Evolutionary conservation across 2,329 filamentous ascomycete genomes (phyloP).

Genomic region (Colletotrichum musae): DNA sequence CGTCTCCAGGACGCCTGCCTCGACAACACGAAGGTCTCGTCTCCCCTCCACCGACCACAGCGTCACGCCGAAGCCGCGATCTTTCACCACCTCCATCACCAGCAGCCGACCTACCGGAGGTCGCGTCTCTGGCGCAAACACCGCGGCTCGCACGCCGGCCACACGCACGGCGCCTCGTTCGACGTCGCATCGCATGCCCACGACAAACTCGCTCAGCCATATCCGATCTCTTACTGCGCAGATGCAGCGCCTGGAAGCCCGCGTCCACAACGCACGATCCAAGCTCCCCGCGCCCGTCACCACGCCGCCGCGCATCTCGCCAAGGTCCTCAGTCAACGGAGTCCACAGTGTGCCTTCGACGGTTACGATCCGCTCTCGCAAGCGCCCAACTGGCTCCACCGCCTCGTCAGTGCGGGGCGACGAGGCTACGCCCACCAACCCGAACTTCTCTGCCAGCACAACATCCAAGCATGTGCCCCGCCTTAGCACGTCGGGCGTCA

Average conservation of each 20-base stretch:
- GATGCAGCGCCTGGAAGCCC: constrained; percentile 95
- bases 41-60: constrained; percentile 50
- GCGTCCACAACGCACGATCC: constrained; percentile 91
- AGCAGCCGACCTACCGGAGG: constrained; percentile 50
- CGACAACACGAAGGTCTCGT: constrained; percentile 65
- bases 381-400: constrained; percentile 74
- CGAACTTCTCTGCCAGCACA: constrained; percentile 52
- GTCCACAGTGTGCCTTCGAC: constrained; percentile 65
- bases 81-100: constrained; percentile 54
- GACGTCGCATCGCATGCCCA: constrained; percentile 65
- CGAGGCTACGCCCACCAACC: constrained; percentile 54
- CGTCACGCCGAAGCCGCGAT: constrained; percentile 66
- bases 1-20: constrained; percentile 57
- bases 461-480: constrained; percentile 68
- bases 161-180: constrained; percentile 64
- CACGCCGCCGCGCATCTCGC: constrained; percentile 86
- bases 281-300: constrained; percentile 87
- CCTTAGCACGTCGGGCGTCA: constrained; percentile 74
- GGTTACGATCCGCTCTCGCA: constrained; percentile 77
- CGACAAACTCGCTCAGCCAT: constrained; percentile 85
- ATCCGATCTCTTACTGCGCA: constrained; percentile 95
- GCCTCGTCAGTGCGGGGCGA: constrained; percentile 65
- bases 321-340: constrained; percentile 66
- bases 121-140: constrained; percentile 60
- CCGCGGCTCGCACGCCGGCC: constrained; percentile 66